These are phyloP conservation scores for Sporobolomyces phaffii DNA, from an alignment of 768 basidiomycete species.

Conservation along the genomic window DNA sequence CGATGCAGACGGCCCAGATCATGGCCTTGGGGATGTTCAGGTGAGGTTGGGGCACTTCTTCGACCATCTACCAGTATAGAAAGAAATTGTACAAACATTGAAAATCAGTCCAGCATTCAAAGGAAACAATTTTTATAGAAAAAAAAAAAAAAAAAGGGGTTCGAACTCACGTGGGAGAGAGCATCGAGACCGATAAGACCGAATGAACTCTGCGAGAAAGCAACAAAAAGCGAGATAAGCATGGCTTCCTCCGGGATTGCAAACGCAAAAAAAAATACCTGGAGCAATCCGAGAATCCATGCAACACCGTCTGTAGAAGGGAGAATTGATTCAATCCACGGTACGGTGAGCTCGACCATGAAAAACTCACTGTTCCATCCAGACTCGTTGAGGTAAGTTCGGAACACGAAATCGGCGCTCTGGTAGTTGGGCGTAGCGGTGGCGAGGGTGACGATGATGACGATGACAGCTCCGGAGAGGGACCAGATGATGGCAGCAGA, in stretches of 20 bases:
- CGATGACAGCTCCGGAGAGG: slow-evolving; percentile 14
- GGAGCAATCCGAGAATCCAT: slow-evolving; percentile 40
- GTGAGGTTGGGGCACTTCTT: slow-evolving; percentile 36
- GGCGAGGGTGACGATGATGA: slow-evolving; percentile 26
- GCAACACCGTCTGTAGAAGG: slow-evolving; percentile 9
- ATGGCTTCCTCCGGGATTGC: too few species aligned
- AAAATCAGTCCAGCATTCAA: too few species aligned
- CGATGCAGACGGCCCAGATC: slow-evolving; percentile 40
- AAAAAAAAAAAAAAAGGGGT: too few species aligned
- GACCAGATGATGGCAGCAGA: slow-evolving; percentile 35
- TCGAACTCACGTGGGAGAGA: slow-evolving; percentile 21
- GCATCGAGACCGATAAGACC: slow-evolving; percentile 31
- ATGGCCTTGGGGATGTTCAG: slow-evolving; percentile 40
- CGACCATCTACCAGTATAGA: slow-evolving; percentile 26
- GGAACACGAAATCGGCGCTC: slow-evolving; percentile 39
- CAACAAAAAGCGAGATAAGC: background rate
- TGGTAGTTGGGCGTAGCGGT: slow-evolving; percentile 33
- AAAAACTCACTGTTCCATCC: slow-evolving; percentile 34
- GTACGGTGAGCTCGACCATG: too few species aligned
- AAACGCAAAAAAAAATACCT: background rate
- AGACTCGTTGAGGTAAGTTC: slow-evolving; percentile 33
- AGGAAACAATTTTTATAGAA: too few species aligned
- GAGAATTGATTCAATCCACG: background rate
- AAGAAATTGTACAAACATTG: background rate
- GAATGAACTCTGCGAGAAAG: slow-evolving; percentile 32